Evolutionary conservation across 805 yeast genomes (phyloP).

Genomic region (Kurtzmaniella fragi): DNA sequence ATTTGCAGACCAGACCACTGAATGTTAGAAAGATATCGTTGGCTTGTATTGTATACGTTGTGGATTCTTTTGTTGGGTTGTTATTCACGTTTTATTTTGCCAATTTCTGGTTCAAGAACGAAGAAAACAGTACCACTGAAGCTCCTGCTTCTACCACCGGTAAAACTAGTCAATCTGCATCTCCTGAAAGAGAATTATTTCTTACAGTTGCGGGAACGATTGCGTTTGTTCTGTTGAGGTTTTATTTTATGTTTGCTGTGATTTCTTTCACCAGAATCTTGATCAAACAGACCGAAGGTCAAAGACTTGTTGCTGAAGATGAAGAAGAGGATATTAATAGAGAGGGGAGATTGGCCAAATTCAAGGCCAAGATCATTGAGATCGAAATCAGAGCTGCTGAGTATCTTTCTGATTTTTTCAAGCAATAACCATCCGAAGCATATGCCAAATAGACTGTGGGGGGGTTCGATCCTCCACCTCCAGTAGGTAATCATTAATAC

Average conservation of each 20-base stretch:
- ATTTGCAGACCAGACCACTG: slow-evolving; percentile 38
- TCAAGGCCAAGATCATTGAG: slow-evolving; percentile 18
- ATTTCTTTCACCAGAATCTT: slow-evolving; percentile 57
- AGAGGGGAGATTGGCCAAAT: slow-evolving; percentile 16
- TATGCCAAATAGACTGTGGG: too few relatives aligned
- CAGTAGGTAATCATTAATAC: too few relatives aligned
- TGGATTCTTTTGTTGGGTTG: slow-evolving; percentile 64
- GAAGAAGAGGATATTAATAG: slow-evolving; percentile 19
- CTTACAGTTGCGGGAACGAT: slow-evolving; percentile 50
- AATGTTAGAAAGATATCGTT: slow-evolving; percentile 58
- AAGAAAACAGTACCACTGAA: slow-evolving; percentile 28
- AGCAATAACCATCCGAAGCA: background rate
- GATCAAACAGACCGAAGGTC: slow-evolving; percentile 33
- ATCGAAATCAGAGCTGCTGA: slow-evolving; percentile 30
- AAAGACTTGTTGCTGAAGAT: slow-evolving; percentile 21
- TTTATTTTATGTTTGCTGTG: slow-evolving; percentile 57
- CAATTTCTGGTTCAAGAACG: slow-evolving; percentile 63
- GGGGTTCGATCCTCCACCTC: too few relatives aligned
- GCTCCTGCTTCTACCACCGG: slow-evolving; percentile 8
- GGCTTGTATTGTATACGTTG: slow-evolving; percentile 54
- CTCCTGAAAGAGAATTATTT: slow-evolving; percentile 50
- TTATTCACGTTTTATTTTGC: slow-evolving; percentile 72
- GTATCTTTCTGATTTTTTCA: slow-evolving; percentile 18
- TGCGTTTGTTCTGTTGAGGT: slow-evolving; percentile 41
- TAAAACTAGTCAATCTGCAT: slow-evolving; percentile 54